A percentile compares a stretch with the other conserved stretches of the same genome.
Evolutionary conservation across 257 asterid genomes (phyloP).

Genomic region (Osmanthus fragrans): DNA sequence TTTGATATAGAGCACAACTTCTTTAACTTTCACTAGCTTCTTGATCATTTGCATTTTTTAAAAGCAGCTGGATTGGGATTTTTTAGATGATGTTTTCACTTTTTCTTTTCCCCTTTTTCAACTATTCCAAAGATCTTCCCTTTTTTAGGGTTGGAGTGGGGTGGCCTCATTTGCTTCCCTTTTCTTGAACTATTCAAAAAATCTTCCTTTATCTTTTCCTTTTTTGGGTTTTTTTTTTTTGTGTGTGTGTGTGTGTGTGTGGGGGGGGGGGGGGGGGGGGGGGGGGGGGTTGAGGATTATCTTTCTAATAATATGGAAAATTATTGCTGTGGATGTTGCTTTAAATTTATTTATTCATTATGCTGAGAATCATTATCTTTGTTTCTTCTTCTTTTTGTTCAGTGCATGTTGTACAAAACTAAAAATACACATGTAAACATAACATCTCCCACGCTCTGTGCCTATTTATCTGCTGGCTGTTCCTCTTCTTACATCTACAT

Average conservation of each 20-base stretch:
- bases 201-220: neutral
- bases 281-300: neutral
- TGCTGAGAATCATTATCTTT: neutral
- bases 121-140: neutral
- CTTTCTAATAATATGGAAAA: neutral
- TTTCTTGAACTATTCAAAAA: too few species aligned
- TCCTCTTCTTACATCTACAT: neutral
- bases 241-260: too few species aligned
- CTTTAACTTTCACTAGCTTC: neutral
- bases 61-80: neutral
- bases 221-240: neutral
- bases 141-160: neutral
- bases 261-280: neutral
- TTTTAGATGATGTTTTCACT: neutral
- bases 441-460: neutral
- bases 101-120: neutral
- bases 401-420: neutral
- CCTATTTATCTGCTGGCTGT: neutral
- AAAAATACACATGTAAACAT: neutral
- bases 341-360: neutral
- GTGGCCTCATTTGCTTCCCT: too few species aligned
- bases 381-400: neutral
- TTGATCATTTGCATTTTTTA: neutral
- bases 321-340: neutral
- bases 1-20: neutral